Conservation (phyloP, 1,284 basidiomycete species). For the Psilocybe mexicana region DNA sequence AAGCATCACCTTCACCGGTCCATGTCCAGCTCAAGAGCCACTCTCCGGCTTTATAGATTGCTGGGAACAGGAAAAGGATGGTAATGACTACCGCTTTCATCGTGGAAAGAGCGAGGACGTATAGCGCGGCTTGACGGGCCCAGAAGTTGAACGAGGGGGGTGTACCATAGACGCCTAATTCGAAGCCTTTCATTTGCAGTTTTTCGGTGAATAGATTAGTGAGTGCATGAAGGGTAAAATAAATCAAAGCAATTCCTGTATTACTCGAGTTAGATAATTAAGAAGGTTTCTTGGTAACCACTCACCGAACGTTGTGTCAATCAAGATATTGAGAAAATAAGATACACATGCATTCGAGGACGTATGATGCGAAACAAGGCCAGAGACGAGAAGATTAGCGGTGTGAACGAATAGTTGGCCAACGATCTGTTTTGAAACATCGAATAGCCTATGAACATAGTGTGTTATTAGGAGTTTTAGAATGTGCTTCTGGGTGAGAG, state of each 20-base stretch:
- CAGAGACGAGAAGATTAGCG: conserved; percentile 82
- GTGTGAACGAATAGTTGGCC: conserved; percentile 92
- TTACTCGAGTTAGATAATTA: neutral
- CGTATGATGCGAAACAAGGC: conserved; percentile 63
- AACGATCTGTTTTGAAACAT: conserved; percentile 89
- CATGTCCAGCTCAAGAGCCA: conserved; percentile 85
- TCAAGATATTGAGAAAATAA: conserved; percentile 93
- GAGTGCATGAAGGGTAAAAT: conserved; percentile 70
- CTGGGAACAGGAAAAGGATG: conserved; percentile 71
- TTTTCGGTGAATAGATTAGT: conserved; percentile 70
- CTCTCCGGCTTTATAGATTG: conserved; percentile 73
- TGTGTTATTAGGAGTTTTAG: conserved; percentile 7
- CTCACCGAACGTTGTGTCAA: conserved; percentile 92
- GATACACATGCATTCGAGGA: conserved; percentile 84
- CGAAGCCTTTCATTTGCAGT: conserved; percentile 73
- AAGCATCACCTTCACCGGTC: conserved; percentile 52
- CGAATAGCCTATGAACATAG: conserved; percentile 64
- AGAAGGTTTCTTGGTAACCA: conserved; percentile 6
- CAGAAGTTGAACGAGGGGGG: conserved; percentile 77
- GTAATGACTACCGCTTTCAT: conserved; percentile 90
- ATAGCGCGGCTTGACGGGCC: conserved; percentile 84
- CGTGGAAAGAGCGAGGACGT: conserved; percentile 79
- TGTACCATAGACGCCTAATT: conserved; percentile 85
- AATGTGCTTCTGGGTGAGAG: conserved; percentile 3
- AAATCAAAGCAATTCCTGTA: conserved; percentile 84